Evolutionary conservation across 2,329 filamentous ascomycete genomes (phyloP), one percentile per base, ranked within the genome.

Genomic region (Colletotrichum sp.): DNA sequence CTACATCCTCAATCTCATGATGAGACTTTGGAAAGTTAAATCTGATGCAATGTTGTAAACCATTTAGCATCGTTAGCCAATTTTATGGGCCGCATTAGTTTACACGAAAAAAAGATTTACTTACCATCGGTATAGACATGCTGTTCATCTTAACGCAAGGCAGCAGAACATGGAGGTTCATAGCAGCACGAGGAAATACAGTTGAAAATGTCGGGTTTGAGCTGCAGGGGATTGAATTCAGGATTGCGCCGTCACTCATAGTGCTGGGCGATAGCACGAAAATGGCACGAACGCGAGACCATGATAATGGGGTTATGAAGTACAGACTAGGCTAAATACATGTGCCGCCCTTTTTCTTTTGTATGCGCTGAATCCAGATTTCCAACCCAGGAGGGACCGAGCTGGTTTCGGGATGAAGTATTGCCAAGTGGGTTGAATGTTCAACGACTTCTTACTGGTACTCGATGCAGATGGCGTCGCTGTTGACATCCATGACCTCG

Each of bases 401-500:
- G 18, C 8, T 9, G 5, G 13, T 28, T 59, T 57, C 2, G 24
- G 0, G 2, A 28, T 18, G 24, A 18, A 28, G 0, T 9, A 26
- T 28, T 59, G 15, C 15, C 24, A 9, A 59, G 12, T 13, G 0
- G 7, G 4, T 26, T 59, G 13, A 8, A 18, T 18, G 4, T 59
- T 59, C 55, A 13, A 13, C 16, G 3, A 2, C 24, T 3, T 6
- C 15, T 59, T 26, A 28, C n/a, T 59, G 60, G 30, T 72, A 72
- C 30, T 72, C 69, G 5, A 67, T 52, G 52, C 72, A 75, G 24
- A 75, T 71, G 16, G 55, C 44, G 32, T 71, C 67, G 55, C 72
- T 75, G 36, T 71, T 65, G n/a, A 75, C 39, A 21, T 75, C 72
- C 68, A 75, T 71, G 9, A 75, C 72, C 28, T 75, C 72, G 3